Evolutionary conservation across 1,139 yeast species (phyloP).

Genomic region (Debaryomyces singareniensis): DNA sequence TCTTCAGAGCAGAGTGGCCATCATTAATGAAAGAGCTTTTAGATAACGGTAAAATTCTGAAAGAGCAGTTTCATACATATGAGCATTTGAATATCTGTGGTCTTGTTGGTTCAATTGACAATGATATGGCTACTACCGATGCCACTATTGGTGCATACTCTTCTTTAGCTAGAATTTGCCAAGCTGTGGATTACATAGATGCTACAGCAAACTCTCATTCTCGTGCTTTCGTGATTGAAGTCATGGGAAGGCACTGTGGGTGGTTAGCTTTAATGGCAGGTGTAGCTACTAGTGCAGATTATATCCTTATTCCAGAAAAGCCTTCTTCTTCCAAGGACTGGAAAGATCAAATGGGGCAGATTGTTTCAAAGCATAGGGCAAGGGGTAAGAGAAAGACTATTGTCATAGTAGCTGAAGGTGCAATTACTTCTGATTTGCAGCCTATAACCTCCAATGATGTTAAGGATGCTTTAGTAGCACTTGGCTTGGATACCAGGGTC

Average conservation of each 20-base stretch:
- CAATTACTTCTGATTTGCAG: conserved; percentile 58
- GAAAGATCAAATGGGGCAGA: conserved; percentile 61
- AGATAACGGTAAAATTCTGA: conserved; percentile 41
- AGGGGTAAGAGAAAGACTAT: conserved; percentile 75
- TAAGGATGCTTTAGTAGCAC: conserved; percentile 59
- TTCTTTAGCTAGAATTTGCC: conserved; percentile 69
- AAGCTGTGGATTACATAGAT: conserved; percentile 74
- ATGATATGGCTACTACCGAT: conserved; percentile 79
- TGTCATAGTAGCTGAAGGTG: conserved; percentile 82
- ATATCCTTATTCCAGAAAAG: conserved; percentile 73
- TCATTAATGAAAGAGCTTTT: conserved; percentile 57
- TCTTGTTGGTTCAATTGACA: conserved; percentile 75
- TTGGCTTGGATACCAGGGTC: conserved; percentile 72
- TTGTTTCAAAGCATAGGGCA: conserved; percentile 59
- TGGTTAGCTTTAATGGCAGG: conserved; percentile 86
- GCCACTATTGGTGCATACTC: conserved; percentile 80
- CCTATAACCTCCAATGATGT: conserved; percentile 65
- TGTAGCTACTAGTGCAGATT: conserved; percentile 76
- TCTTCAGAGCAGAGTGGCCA: conserved; percentile 78
- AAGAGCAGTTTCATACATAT: conserved; percentile 46
- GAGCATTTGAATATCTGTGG: conserved; percentile 67
- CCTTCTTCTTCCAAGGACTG: conserved; percentile 58
- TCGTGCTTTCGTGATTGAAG: conserved; percentile 78
- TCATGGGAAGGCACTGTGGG: conserved; percentile 90
- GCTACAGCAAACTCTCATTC: conserved; percentile 83